A percentile compares a stretch with the other conserved stretches of the same genome.
phyloP scores from a whole-genome alignment of 352 stramenopile genomes.

The Pythium myriotylum region DNA sequence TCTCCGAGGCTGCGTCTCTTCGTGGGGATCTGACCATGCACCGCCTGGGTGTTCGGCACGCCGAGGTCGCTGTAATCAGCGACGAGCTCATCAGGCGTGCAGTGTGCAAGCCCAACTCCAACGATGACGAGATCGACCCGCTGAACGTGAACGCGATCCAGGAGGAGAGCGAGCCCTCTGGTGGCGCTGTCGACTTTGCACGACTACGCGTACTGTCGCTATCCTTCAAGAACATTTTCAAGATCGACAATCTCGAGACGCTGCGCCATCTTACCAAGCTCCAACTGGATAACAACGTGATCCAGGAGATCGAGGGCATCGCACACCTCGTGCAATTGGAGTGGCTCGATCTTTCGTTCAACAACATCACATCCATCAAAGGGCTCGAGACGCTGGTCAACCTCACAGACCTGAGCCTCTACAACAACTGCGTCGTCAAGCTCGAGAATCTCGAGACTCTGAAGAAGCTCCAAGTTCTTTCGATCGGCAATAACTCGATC shows the following conservation, averaged over 20 bases:
- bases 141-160: conserved; percentile 76
- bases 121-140: conserved; percentile 55
- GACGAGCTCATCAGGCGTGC: conserved; percentile 79
- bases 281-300: conserved; percentile 95
- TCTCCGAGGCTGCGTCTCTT: not conserved
- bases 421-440: conserved; percentile 94
- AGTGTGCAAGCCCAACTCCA: conserved; percentile 31
- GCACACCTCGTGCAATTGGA: conserved; percentile 83
- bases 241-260: conserved; percentile 94
- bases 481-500: conserved; percentile 92
- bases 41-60: conserved; percentile 69
- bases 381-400: conserved; percentile 90
- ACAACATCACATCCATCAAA: conserved; percentile 92
- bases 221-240: conserved; percentile 93
- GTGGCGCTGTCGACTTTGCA: conserved; percentile 66
- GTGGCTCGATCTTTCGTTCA: conserved; percentile 95
- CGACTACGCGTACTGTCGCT: conserved; percentile 81
- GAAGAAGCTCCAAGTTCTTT: conserved; percentile 90
- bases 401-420: conserved; percentile 92
- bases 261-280: conserved; percentile 89
- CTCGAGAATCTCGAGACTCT: conserved; percentile 91
- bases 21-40: conserved; percentile 42
- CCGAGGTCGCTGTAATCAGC: conserved; percentile 79
- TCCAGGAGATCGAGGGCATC: conserved; percentile 91
- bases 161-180: conserved; percentile 38